Percentiles rank a stretch among this genome's conserved stretches.
phyloP scores from a whole-genome alignment of 345 rosid genomes.

The Moringa oleifera region DNA sequence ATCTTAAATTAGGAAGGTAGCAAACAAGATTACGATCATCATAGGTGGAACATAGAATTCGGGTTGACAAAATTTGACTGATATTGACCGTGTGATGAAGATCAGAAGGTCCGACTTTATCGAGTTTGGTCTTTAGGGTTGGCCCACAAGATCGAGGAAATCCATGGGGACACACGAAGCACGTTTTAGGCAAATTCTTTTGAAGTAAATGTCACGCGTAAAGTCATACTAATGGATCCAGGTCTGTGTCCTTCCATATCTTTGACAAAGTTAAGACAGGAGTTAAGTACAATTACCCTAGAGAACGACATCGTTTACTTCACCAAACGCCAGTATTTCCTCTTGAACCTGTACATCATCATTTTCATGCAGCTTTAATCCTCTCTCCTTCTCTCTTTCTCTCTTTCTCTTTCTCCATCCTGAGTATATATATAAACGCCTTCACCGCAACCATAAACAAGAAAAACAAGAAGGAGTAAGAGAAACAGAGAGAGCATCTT shows the following conservation, averaged over 20 bases:
- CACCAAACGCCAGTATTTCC: background rate
- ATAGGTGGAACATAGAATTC: background rate
- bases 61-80: constrained; percentile 29
- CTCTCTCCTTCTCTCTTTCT: background rate
- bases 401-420: background rate
- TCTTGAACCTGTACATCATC: background rate
- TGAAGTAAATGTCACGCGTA: constrained; percentile 3
- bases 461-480: too few species aligned
- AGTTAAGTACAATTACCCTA: too few species aligned
- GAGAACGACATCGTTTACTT: constrained; percentile 23
- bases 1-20: constrained; percentile 6
- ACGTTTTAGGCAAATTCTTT: background rate
- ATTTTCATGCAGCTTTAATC: constrained; percentile 18
- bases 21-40: background rate
- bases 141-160: constrained; percentile 28
- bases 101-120: constrained; percentile 18
- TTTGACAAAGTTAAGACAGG: constrained; percentile 12
- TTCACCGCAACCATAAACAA: background rate
- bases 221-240: constrained; percentile 12
- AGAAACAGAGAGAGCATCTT: too few species aligned
- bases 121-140: background rate
- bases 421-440: background rate
- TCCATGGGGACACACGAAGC: constrained; percentile 22
- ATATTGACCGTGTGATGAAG: constrained; percentile 16
- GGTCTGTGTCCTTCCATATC: constrained; percentile 9